Conservation (phyloP, 768 basidiomycete genomes). For the Leccinum pellstonianum region DNA sequence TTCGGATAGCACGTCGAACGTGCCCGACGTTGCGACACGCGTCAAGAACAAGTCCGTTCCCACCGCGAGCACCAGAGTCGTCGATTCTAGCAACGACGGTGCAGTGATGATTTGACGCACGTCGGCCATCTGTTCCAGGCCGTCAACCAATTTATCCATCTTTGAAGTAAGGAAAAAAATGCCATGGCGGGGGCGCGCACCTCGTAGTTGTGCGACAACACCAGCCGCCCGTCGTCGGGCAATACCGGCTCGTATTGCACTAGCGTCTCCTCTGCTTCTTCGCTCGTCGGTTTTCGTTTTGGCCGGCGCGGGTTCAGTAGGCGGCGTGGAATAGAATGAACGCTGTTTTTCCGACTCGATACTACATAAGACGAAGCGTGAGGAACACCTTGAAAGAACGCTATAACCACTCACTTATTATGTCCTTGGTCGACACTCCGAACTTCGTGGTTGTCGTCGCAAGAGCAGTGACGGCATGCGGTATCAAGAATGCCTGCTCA, state of each 20-base stretch:
- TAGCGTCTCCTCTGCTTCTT: conserved; percentile 84
- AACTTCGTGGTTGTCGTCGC: conserved; percentile 80
- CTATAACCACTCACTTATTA: conserved; percentile 62
- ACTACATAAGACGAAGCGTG: conserved; percentile 44
- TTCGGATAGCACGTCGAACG: conserved; percentile 90
- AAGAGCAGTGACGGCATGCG: conserved; percentile 66
- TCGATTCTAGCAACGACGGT: conserved; percentile 88
- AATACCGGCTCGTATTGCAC: conserved; percentile 82
- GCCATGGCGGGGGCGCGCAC: conserved; percentile 37
- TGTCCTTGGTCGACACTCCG: conserved; percentile 82
- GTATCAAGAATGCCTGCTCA: conserved; percentile 70
- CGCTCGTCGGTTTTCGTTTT: conserved; percentile 64
- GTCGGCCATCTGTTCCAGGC: conserved; percentile 56
- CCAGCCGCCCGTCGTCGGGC: conserved; percentile 60
- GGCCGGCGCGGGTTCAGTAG: conserved; percentile 85
- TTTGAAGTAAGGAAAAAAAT: background rate
- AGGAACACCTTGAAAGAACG: background rate
- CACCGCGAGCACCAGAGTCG: conserved; percentile 81
- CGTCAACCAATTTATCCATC: background rate
- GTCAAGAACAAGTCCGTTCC: conserved; percentile 91
- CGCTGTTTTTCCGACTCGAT: conserved; percentile 69
- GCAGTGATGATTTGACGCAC: conserved; percentile 73
- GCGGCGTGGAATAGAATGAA: conserved; percentile 71
- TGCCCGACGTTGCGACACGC: conserved; percentile 79
- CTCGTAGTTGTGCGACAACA: conserved; percentile 56